phyloP scores from a whole-genome alignment of 1,139 yeast species.

The Suhomyces bolitotheri region DNA sequence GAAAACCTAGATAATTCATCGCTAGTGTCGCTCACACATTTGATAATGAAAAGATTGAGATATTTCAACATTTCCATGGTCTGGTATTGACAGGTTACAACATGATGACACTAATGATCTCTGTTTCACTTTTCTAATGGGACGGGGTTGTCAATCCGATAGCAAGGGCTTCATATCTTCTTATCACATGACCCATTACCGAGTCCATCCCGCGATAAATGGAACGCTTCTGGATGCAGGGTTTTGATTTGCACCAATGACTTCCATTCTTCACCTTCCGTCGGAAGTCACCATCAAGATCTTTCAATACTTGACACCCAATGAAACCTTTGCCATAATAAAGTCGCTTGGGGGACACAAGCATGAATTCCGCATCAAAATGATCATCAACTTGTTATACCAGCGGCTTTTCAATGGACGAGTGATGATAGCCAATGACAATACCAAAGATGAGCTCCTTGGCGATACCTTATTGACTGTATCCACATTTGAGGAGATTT shows the following conservation, averaged over 20 bases:
- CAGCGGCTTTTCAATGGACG: conserved; percentile 15
- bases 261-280: conserved; percentile 21
- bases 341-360: conserved; percentile 2
- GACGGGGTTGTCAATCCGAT: no score
- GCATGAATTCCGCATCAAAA: conserved; percentile 1
- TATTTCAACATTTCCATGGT: no score
- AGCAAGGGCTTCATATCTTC: no score
- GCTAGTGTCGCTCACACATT: no score
- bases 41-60: no score
- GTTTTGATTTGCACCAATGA: conserved; percentile 2
- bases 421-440: conserved; percentile 12
- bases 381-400: conserved; percentile 10
- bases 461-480: conserved; percentile 19
- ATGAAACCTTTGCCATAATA: conserved; percentile 24
- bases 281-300: conserved; percentile 28
- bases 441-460: conserved; percentile 1
- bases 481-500: conserved; percentile 18
- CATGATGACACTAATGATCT: no score
- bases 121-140: no score
- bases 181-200: background rate
- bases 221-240: background rate
- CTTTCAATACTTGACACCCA: conserved; percentile 22
- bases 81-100: no score
- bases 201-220: background rate
- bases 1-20: no score